Conservation (phyloP, 164 flowering plant species). For the Vitis riparia region DNA sequence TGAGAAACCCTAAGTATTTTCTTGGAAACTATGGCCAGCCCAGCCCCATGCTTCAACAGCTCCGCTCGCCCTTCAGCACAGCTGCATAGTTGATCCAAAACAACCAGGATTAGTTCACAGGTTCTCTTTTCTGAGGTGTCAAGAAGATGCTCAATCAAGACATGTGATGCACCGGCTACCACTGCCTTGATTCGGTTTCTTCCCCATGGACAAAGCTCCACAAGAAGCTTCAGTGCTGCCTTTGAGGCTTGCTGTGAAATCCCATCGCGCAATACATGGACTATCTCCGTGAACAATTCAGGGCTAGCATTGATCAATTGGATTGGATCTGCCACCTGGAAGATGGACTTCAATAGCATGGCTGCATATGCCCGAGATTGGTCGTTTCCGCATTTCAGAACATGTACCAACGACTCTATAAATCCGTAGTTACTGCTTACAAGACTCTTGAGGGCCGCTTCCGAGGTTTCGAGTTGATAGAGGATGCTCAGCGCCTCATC, state of each 20-base stretch:
- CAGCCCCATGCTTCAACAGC: slow-evolving; percentile 61
- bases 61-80: slow-evolving; percentile 85
- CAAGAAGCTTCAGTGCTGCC: slow-evolving; percentile 58
- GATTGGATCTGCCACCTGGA: slow-evolving; percentile 51
- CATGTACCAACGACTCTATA: slow-evolving; percentile 33
- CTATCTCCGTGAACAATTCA: slow-evolving; percentile 37
- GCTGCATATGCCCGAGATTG: slow-evolving; percentile 50
- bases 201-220: slow-evolving; percentile 68
- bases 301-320: slow-evolving; percentile 28
- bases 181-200: slow-evolving; percentile 71
- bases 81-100: slow-evolving; percentile 58
- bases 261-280: slow-evolving; percentile 40
- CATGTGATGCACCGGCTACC: slow-evolving; percentile 54
- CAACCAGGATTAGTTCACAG: slow-evolving; percentile 45
- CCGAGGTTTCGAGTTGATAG: slow-evolving; percentile 38
- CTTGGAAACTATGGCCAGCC: slow-evolving; percentile 76
- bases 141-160: slow-evolving; percentile 56
- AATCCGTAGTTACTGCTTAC: slow-evolving; percentile 25
- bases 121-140: slow-evolving; percentile 38
- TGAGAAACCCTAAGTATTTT: slow-evolving; percentile 80
- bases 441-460: slow-evolving; percentile 31
- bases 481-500: slow-evolving; percentile 59
- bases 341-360: slow-evolving; percentile 41
- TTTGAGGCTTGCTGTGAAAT: slow-evolving; percentile 54
- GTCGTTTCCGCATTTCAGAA: slow-evolving; percentile 36